A percentile compares a stretch with the other conserved stretches of the same genome.
These are phyloP conservation scores for Saccharum spontaneum DNA, from an alignment of 176 grass and related monocot genomes.

Conservation along the genomic window DNA sequence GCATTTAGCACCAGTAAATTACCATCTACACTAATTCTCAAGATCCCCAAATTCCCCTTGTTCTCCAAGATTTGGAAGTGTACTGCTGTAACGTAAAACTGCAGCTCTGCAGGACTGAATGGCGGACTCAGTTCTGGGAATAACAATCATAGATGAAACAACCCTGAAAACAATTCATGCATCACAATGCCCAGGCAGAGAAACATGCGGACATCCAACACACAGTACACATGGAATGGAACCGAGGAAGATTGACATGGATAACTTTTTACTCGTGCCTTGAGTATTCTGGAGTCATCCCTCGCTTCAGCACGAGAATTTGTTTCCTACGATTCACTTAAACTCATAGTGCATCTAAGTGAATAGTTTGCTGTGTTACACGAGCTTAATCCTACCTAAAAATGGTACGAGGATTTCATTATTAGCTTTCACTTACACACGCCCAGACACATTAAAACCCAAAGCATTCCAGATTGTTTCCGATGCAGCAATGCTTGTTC, in stretches of 20 bases:
- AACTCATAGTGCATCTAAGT: slow-evolving; percentile 24
- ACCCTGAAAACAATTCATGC: background rate
- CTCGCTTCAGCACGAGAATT: slow-evolving; percentile 23
- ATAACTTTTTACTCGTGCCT: slow-evolving; percentile 1
- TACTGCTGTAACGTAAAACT: background rate
- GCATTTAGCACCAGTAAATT: no score
- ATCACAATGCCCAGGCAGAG: background rate
- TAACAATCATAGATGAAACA: background rate
- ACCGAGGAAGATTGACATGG: background rate
- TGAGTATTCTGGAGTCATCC: background rate
- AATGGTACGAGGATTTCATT: slow-evolving; percentile 5
- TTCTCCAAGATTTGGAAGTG: background rate
- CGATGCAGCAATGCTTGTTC: background rate
- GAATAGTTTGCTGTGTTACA: slow-evolving; percentile 26
- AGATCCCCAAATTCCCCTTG: background rate
- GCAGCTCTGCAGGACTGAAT: background rate
- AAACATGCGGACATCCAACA: background rate
- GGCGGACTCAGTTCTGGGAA: background rate
- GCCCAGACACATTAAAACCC: slow-evolving; percentile 19
- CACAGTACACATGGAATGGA: background rate
- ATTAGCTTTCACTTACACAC: slow-evolving; percentile 31
- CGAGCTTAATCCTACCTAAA: slow-evolving; percentile 25
- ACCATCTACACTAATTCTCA: background rate
- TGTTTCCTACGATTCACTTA: slow-evolving; percentile 7
- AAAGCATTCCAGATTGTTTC: slow-evolving; percentile 20